A percentile compares a stretch with the other conserved stretches of the same genome.
Evolutionary conservation across 1,284 basidiomycete genomes (phyloP).

Genomic region (Austroboletus novae-zelandiae): DNA sequence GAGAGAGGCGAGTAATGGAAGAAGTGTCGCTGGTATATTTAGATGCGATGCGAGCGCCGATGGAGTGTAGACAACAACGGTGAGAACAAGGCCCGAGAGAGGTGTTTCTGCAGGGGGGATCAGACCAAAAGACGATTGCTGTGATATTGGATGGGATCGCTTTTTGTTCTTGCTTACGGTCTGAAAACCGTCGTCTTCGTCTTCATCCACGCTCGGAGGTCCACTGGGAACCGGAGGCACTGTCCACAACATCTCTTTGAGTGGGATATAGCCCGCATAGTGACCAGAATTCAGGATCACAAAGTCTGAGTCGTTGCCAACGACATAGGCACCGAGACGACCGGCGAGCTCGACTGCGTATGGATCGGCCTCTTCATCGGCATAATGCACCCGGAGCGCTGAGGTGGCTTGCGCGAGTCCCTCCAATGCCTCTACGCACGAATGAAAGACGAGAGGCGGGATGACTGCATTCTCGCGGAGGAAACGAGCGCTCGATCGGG

Average conservation of each 20-base stretch:
- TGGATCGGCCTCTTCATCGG: slow-evolving; percentile 86
- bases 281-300: slow-evolving; percentile 72
- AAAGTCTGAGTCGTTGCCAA: slow-evolving; percentile 82
- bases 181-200: slow-evolving; percentile 60
- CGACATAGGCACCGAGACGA: slow-evolving; percentile 68
- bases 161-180: slow-evolving; percentile 45
- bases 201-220: slow-evolving; percentile 24
- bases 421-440: slow-evolving; percentile 61
- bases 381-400: slow-evolving; percentile 60
- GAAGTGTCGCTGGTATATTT: slow-evolving; percentile 64
- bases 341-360: slow-evolving; percentile 83
- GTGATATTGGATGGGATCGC: slow-evolving; percentile 34
- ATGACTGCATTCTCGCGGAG: slow-evolving; percentile 71
- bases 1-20: slow-evolving; percentile 83
- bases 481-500: slow-evolving; percentile 70
- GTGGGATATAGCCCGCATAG: slow-evolving; percentile 75
- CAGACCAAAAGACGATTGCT: slow-evolving; percentile 42
- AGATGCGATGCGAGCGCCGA: slow-evolving; percentile 61
- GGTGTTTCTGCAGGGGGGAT: slow-evolving; percentile 50
- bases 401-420: slow-evolving; percentile 38
- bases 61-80: slow-evolving; percentile 65
- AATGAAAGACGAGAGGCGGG: slow-evolving; percentile 66
- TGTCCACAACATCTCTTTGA: slow-evolving; percentile 79
- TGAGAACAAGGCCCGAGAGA: slow-evolving; percentile 42
- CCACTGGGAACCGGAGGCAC: slow-evolving; percentile 24